A percentile compares a stretch with the other conserved stretches of the same genome.
Evolutionary conservation across 352 stramenopile genomes (phyloP).

Genomic region (Achlya hypogyna): DNA sequence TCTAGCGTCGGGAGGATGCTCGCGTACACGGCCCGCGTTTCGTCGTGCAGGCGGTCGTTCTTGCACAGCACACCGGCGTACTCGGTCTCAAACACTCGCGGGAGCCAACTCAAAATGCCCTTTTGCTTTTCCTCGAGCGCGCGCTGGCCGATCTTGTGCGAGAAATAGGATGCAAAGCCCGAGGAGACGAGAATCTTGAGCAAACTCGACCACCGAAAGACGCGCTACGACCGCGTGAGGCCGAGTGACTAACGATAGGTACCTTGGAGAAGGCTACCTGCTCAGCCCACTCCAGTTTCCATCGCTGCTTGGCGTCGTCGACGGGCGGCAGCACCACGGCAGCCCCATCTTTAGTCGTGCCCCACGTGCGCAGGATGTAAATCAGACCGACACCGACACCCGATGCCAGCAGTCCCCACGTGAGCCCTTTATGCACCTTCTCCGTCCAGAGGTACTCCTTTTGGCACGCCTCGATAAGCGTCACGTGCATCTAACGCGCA

Average conservation of each 20-base stretch:
- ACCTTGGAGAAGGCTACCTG: constrained; percentile 51
- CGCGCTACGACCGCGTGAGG: constrained; percentile 25
- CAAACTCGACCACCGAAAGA: constrained; percentile 61
- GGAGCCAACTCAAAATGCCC: constrained; percentile 65
- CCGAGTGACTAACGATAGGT: not conserved
- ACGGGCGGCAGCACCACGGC: not conserved
- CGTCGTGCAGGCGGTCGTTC: constrained; percentile 64
- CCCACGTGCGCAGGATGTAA: constrained; percentile 70
- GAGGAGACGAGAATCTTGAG: constrained; percentile 65
- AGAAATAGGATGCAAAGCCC: constrained; percentile 46
- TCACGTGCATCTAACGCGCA: constrained; percentile 52
- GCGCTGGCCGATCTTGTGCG: constrained; percentile 59
- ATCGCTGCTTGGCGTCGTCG: constrained; percentile 26
- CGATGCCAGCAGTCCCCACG: constrained; percentile 47
- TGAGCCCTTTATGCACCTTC: constrained; percentile 63
- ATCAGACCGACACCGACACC: constrained; percentile 55
- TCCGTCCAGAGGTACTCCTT: constrained; percentile 66
- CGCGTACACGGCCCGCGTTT: constrained; percentile 60
- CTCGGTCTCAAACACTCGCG: constrained; percentile 55
- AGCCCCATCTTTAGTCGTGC: constrained; percentile 18
- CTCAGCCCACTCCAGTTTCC: constrained; percentile 72
- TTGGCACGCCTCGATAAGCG: constrained; percentile 60
- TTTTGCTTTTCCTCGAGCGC: constrained; percentile 62
- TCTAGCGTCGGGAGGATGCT: constrained; percentile 67
- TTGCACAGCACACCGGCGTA: constrained; percentile 66